Percentiles rank a stretch among this genome's conserved stretches.
phyloP scores from a whole-genome alignment of 306 rosid species.

The Sechiopsis laciniata region DNA sequence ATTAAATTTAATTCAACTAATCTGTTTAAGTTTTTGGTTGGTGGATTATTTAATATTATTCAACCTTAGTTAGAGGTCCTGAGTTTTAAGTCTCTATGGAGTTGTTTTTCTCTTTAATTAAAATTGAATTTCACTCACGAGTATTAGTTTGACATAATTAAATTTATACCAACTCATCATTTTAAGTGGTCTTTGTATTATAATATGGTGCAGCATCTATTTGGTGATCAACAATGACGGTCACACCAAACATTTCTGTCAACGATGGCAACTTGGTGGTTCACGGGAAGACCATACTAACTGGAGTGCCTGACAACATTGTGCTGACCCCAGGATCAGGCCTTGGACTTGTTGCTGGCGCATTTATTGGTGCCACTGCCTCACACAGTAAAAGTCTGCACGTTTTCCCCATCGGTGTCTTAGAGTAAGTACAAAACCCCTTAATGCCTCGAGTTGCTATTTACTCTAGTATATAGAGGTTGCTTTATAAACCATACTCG shows the following conservation, averaged over 20 bases:
- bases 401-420: slow-evolving; percentile 69
- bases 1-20: no score
- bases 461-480: not conserved
- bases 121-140: no score
- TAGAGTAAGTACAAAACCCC: slow-evolving; percentile 54
- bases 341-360: slow-evolving; percentile 59
- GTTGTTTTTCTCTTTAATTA: no score
- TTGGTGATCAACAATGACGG: slow-evolving; percentile 59
- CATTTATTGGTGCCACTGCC: slow-evolving; percentile 80
- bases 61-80: no score
- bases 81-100: no score
- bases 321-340: slow-evolving; percentile 61
- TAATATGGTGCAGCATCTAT: slow-evolving; percentile 23
- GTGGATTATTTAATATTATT: no score
- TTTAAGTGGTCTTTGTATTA: not conserved
- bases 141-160: no score
- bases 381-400: slow-evolving; percentile 67
- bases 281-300: slow-evolving; percentile 75
- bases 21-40: not conserved
- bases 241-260: slow-evolving; percentile 57
- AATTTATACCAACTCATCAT: no score
- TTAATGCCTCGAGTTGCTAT: no score
- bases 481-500: no score
- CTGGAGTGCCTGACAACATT: slow-evolving; percentile 74
- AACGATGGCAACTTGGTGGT: slow-evolving; percentile 76